These are phyloP conservation scores for Pseudopyricularia javanii DNA, from an alignment of 2,329 filamentous ascomycete genomes.

Conservation along the genomic window DNA sequence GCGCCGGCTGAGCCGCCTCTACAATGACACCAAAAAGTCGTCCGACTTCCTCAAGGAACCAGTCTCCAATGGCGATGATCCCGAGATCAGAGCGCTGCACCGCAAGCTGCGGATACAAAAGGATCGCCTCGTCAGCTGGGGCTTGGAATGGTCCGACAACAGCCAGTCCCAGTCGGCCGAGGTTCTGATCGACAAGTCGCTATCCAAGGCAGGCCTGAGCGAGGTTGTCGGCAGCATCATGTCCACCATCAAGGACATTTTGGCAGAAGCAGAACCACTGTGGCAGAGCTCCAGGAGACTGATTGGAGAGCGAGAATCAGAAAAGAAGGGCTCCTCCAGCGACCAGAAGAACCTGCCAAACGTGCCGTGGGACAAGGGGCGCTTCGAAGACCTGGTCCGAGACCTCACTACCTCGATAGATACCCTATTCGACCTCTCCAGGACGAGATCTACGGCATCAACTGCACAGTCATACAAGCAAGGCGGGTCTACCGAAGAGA, in stretches of 20 bases:
- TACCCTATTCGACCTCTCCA: slow-evolving; percentile 64
- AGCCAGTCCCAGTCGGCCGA: slow-evolving; percentile 40
- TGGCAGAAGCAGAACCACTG: slow-evolving; percentile 63
- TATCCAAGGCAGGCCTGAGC: slow-evolving; percentile 62
- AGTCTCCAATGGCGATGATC: slow-evolving; percentile 49
- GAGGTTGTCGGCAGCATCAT: slow-evolving; percentile 70
- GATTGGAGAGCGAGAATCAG: slow-evolving; percentile 23
- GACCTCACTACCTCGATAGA: slow-evolving; percentile 70
- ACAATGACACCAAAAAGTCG: slow-evolving; percentile 70
- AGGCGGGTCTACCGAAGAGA: slow-evolving; percentile 27
- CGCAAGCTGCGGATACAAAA: slow-evolving; percentile 71
- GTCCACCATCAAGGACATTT: slow-evolving; percentile 67
- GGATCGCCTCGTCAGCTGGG: slow-evolving; percentile 68
- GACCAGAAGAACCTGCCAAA: slow-evolving; percentile 37
- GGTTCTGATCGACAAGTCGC: slow-evolving; percentile 57
- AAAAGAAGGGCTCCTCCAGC: slow-evolving; percentile 4
- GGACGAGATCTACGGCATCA: slow-evolving; percentile 41
- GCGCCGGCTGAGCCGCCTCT: slow-evolving; percentile 56
- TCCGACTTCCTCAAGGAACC: slow-evolving; percentile 60
- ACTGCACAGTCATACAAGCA: slow-evolving; percentile 23
- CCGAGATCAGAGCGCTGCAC: slow-evolving; percentile 59
- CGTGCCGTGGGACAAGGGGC: slow-evolving; percentile 56
- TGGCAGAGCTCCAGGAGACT: slow-evolving; percentile 48
- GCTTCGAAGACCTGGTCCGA: slow-evolving; percentile 62
- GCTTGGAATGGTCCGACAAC: slow-evolving; percentile 68